A percentile compares a stretch with the other conserved stretches of the same genome.
Evolutionary conservation across 2,329 filamentous ascomycete species (phyloP).

Genomic region (Penicillium sp.): DNA sequence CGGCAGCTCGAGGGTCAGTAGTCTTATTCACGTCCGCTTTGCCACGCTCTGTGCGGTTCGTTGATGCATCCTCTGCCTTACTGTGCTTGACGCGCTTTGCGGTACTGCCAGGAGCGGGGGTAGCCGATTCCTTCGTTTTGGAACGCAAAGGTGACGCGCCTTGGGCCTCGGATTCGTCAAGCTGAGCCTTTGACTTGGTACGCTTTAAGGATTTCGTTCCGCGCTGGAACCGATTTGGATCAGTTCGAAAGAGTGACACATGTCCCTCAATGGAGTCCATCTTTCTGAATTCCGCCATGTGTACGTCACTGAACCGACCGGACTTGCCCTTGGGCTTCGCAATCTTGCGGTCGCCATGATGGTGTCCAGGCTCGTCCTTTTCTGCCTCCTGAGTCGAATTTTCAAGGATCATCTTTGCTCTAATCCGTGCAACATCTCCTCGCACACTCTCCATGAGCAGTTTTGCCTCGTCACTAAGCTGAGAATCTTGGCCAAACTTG

Average conservation of each 20-base stretch:
- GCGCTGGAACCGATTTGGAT: conserved; percentile 40
- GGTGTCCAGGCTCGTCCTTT: conserved; percentile 42
- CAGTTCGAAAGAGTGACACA: conserved; percentile 62
- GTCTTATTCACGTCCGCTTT: conserved; percentile 12
- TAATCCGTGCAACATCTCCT: conserved; percentile 65
- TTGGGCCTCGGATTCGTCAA: conserved; percentile 54
- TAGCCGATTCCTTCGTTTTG: conserved; percentile 25
- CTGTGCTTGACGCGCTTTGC: conserved; percentile 67
- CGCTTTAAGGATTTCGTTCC: conserved; percentile 46
- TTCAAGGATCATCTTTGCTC: conserved; percentile 60
- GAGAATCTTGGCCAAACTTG: conserved; percentile 42
- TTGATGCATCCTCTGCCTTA: conserved; percentile 63
- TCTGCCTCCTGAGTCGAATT: conserved; percentile 51
- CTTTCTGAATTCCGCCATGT: conserved; percentile 87
- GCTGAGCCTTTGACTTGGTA: conserved; percentile 56
- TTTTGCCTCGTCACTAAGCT: conserved; percentile 48
- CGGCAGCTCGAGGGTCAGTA: not conserved
- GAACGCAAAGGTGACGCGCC: conserved; percentile 36
- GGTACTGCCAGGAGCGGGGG: conserved; percentile 39
- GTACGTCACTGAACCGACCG: conserved; percentile 73
- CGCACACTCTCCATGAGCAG: conserved; percentile 61
- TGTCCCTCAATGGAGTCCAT: conserved; percentile 95
- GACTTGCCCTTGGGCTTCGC: conserved; percentile 73
- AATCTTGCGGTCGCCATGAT: conserved; percentile 59
- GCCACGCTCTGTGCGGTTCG: conserved; percentile 42